Conservation (phyloP, 768 basidiomycete genomes). For the Hebeloma cylindrosporum region DNA sequence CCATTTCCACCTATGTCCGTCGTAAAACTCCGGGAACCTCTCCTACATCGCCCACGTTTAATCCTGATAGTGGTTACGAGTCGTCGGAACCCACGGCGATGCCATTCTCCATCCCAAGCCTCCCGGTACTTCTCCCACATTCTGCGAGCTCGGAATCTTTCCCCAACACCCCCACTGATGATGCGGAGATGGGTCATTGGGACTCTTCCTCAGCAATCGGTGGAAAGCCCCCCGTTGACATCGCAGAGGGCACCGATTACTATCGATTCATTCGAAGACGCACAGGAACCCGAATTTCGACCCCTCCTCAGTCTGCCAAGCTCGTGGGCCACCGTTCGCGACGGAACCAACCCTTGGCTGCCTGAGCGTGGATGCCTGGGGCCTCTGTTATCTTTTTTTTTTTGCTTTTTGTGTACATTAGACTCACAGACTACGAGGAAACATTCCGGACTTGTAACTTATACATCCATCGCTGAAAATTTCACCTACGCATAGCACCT, state of each 20-base stretch:
- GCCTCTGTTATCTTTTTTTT: conserved; percentile 6
- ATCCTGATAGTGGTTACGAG: conserved; percentile 41
- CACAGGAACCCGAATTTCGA: conserved; percentile 47
- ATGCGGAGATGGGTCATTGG: conserved; percentile 28
- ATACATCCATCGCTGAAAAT: conserved; percentile 14
- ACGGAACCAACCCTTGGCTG: conserved; percentile 27
- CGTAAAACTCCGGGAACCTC: conserved; percentile 77
- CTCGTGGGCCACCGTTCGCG: conserved; percentile 29
- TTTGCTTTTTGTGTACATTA: conserved; percentile 17
- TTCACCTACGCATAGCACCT: too few species aligned
- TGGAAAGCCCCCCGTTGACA: conserved; percentile 27
- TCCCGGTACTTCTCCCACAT: conserved; percentile 53
- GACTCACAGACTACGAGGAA: conserved; percentile 16
- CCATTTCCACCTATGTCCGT: conserved; percentile 79
- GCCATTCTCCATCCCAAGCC: conserved; percentile 64
- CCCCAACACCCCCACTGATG: conserved; percentile 39
- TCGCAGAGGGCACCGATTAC: conserved; percentile 26
- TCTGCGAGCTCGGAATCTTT: conserved; percentile 45
- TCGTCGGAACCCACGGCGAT: conserved; percentile 39
- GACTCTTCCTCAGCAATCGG: conserved; percentile 17
- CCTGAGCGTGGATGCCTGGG: conserved; percentile 16
- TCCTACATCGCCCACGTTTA: conserved; percentile 66
- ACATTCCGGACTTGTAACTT: conserved; percentile 21
- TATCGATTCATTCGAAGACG: conserved; percentile 36
- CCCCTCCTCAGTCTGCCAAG: conserved; percentile 36